Evolutionary conservation across 169 alveolate genomes (phyloP).

Genomic region (Babesia divergens): DNA sequence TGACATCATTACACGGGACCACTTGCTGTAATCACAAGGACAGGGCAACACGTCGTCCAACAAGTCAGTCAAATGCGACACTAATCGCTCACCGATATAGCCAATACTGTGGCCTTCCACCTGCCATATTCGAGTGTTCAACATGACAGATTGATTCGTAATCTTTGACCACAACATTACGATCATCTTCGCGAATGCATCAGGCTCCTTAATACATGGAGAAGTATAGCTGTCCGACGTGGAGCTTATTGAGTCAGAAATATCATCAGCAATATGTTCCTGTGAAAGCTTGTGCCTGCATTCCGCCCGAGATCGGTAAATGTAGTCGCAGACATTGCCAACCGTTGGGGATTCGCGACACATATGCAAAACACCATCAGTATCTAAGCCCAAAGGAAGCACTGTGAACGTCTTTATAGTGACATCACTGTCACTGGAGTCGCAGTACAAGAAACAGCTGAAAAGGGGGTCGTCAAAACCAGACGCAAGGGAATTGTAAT

Average conservation of each 20-base stretch:
- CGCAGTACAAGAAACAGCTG: conserved; percentile 4
- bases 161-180: neutral
- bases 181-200: conserved; percentile 7
- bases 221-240: neutral
- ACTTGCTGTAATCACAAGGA: conserved; percentile 40
- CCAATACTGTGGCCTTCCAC: neutral
- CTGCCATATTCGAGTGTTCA: conserved; percentile 10
- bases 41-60: conserved; percentile 26
- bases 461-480: neutral
- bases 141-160: neutral
- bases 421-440: neutral
- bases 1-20: conserved; percentile 21
- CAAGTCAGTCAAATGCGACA: conserved; percentile 15
- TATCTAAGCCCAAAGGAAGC: neutral
- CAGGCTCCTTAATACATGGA: neutral
- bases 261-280: neutral
- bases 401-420: neutral
- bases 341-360: neutral
- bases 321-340: conserved; percentile 1
- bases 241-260: neutral
- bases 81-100: neutral
- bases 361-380: neutral
- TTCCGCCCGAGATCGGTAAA: conserved; percentile 1
- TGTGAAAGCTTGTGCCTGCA: conserved; percentile 10
- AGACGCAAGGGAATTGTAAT: neutral